Evolutionary conservation across 2,329 filamentous ascomycete species (phyloP).

Genomic region (Fusarium sp.): DNA sequence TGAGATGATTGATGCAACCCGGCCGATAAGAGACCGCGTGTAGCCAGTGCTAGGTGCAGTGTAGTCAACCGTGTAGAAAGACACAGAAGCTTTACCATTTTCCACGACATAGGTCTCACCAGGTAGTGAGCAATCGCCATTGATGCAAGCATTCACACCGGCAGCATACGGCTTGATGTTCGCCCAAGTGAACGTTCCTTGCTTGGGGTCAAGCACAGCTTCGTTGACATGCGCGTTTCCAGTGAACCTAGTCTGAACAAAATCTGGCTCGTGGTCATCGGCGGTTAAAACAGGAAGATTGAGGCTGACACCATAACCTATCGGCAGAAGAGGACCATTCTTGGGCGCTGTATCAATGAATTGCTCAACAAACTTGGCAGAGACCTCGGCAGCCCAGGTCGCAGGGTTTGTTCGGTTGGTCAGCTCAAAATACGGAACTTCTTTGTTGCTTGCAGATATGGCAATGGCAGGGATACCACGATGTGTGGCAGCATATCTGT

Average conservation of each 20-base stretch:
- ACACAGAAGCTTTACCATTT: constrained; percentile 59
- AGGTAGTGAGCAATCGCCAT: constrained; percentile 66
- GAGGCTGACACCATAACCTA: constrained; percentile 67
- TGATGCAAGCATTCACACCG: constrained; percentile 65
- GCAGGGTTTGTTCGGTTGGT: constrained; percentile 61
- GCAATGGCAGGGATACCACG: constrained; percentile 66
- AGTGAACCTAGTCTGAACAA: constrained; percentile 64
- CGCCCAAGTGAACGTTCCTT: constrained; percentile 61
- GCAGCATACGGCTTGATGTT: constrained; percentile 57
- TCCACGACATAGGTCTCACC: constrained; percentile 66
- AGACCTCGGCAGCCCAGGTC: constrained; percentile 60
- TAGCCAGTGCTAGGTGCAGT: constrained; percentile 58
- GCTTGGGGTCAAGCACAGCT: constrained; percentile 61
- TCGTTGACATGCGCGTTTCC: constrained; percentile 64
- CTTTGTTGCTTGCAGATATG: constrained; percentile 61
- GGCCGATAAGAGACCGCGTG: constrained; percentile 46
- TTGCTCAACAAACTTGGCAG: constrained; percentile 61
- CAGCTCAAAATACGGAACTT: constrained; percentile 59
- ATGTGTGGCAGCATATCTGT: constrained; percentile 64
- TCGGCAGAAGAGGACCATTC: constrained; percentile 57
- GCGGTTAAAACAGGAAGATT: constrained; percentile 64
- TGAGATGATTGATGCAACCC: constrained; percentile 42
- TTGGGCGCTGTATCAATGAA: constrained; percentile 58
- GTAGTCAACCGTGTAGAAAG: constrained; percentile 66
- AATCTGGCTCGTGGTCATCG: constrained; percentile 58